Evolutionary conservation across 169 alveolate genomes (phyloP).

Genomic region (Babesia gibsoni): DNA sequence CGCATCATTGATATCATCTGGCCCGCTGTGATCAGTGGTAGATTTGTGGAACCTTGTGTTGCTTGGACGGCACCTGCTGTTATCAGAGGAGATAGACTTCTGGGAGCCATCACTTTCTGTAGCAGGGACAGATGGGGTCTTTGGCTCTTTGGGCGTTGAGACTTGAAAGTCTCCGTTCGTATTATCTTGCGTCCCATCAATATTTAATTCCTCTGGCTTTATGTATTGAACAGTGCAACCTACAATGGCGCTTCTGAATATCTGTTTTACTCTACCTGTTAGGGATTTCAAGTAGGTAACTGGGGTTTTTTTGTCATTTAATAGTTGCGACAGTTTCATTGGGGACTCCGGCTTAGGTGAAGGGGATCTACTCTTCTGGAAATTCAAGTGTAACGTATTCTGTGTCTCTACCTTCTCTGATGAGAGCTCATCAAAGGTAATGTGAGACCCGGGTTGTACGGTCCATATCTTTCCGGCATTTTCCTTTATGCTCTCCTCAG

Average conservation of each 20-base stretch:
- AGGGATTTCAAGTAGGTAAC: background rate
- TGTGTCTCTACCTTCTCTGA: too few relatives aligned
- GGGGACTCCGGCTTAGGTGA: background rate
- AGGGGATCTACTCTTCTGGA: too few relatives aligned
- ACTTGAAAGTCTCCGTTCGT: background rate
- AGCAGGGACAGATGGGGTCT: background rate
- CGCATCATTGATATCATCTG: background rate
- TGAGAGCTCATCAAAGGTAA: background rate
- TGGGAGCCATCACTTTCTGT: background rate
- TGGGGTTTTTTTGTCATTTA: background rate
- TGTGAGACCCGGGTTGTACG: background rate
- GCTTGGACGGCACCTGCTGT: background rate
- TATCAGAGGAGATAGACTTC: background rate
- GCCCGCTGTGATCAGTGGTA: background rate
- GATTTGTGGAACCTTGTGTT: background rate
- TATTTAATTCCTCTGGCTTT: background rate
- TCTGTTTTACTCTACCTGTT: background rate
- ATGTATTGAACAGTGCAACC: background rate
- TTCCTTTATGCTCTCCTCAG: background rate
- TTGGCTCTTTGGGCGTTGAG: background rate
- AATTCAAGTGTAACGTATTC: too few relatives aligned
- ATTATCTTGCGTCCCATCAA: background rate
- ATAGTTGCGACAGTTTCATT: background rate
- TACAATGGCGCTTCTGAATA: constrained; percentile 5
- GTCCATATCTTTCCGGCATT: background rate